Base-by-base conservation (phyloP, 495 filamentous ascomycete genomes). In the Jackrogersella multiformis region DNA sequence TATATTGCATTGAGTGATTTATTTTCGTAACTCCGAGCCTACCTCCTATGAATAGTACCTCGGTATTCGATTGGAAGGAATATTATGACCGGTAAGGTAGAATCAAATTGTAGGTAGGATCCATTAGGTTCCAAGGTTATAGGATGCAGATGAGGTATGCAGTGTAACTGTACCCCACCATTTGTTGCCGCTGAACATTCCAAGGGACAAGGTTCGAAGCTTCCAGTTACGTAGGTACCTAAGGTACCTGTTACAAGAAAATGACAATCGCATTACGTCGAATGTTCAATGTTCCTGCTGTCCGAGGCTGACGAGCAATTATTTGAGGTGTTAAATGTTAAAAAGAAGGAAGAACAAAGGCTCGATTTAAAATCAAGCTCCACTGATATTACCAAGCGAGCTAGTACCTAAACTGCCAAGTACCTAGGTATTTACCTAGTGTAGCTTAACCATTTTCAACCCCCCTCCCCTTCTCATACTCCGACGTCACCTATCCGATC, bases 211-310 rank as follows among this genome's bases (percentile, higher is more conserved):
- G n/a, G n/a, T n/a, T n/a, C n/a, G n/a, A n/a, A n/a, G n/a, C n/a
- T n/a, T n/a, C n/a, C n/a, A n/a, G n/a, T n/a, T n/a, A n/a, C n/a
- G n/a, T n/a, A n/a, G n/a, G n/a, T n/a, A n/a, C n/a, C n/a, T n/a
- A n/a, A n/a, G n/a, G n/a, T n/a, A n/a, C n/a, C n/a, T n/a, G n/a
- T n/a, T n/a, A n/a, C 56, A 44, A 51, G 16, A 57, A 61, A 44
- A 61, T 65, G 35, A 61, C 30, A 53, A 61, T 70, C 52, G 10
- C 26, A 70, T 62, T 66, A 58, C 61, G 56, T 70, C 66, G 55
- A n/a, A 30, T 7, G 26, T 30, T 7, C 4, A 70, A 70, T 44
- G 57, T 69, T 61, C 56, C 44, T 61, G 15, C 41, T 16, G 13
- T 59, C 59, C 48, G 58, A 51, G 49, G 23, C 38, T 70, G 20